Base-by-base conservation (phyloP, 1,284 basidiomycete genomes). In the Flammula alnicola region DNA sequence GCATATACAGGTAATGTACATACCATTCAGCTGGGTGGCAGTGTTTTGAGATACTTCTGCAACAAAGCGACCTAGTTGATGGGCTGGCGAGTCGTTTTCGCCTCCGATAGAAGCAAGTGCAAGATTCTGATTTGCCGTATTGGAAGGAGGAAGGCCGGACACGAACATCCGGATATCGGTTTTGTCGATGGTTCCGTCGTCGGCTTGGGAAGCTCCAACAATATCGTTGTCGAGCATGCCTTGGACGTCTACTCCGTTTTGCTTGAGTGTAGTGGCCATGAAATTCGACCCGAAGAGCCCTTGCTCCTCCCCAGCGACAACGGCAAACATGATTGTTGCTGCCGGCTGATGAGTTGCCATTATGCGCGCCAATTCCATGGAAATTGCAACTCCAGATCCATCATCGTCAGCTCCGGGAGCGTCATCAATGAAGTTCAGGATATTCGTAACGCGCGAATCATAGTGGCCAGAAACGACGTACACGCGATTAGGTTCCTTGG, bases 381-480 rank as follows among this genome's bases (percentile, higher is more conserved):
- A 73, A 19, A 80, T 69, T 4, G 79, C 78, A 16, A 80, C 78
- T 1, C 79, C 79, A n/a, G 76, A 78, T 3, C 63, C 79, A 52
- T 81, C 67, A 40, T 67, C 66, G 52, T 72, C 71, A 22, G 78
- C 77, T 2, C 79, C 79, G 4, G 79, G 78, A 29, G 77, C 67
- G 54, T 80, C 79, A 52, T 72, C 66, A 3, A 63, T 60, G 59
- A 69, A 73, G 58, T 80, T 73, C 50, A 68, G 42, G 41, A 71
- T 56, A 54, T 74, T 64, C 23, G 74, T 70, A 25, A 70, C 67
- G 4, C 77, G 70, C 23, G 76, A 77, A 64, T 81, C 78, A 46
- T 81, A 80, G 58, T 80, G 78, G 4, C 79, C 78, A 5, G 77
- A 76, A 38, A 80, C 69, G 46, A 81, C 73, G 51, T 80, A 81